Percentiles rank a stretch among this genome's conserved stretches.
These are phyloP conservation scores for Coemansia sp. DNA, from an alignment of 192 early-diverging fungal genomes.

Conservation along the genomic window DNA sequence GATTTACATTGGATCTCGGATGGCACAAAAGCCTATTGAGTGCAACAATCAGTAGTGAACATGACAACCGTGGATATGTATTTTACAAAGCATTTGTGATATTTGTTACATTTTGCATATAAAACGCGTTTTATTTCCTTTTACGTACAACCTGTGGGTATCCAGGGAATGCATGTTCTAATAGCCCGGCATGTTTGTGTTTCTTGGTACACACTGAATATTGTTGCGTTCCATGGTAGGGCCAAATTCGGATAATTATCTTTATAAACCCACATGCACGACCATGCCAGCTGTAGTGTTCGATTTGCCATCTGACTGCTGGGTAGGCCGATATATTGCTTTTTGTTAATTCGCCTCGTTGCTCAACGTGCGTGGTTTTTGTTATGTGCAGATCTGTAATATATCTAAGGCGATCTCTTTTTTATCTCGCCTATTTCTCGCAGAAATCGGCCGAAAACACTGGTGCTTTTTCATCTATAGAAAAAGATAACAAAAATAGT, in stretches of 20 bases:
- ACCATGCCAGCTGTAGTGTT: too few species aligned
- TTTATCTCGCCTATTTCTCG: not conserved
- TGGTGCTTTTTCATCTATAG: not conserved
- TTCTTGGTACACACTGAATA: too few species aligned
- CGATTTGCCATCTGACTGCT: too few species aligned
- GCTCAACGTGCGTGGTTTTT: not conserved
- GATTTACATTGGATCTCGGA: constrained; percentile 33
- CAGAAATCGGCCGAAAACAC: not conserved
- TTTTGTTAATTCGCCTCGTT: not conserved
- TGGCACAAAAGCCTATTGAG: constrained; percentile 36
- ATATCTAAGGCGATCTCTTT: not conserved
- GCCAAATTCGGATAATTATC: too few species aligned
- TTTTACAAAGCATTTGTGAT: not conserved
- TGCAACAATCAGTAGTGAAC: constrained; percentile 39
- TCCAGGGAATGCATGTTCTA: too few species aligned
- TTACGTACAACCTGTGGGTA: too few species aligned
- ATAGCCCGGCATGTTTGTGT: too few species aligned
- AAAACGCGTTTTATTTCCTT: not conserved
- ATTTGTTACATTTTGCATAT: not conserved
- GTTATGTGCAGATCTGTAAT: constrained; percentile 2
- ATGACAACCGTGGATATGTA: not conserved
- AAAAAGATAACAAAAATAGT: not conserved
- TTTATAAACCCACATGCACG: too few species aligned
- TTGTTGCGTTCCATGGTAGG: too few species aligned
- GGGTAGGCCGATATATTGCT: too few species aligned